Conservation (phyloP, 179 eudicot species). For the Spinacia oleracea region DNA sequence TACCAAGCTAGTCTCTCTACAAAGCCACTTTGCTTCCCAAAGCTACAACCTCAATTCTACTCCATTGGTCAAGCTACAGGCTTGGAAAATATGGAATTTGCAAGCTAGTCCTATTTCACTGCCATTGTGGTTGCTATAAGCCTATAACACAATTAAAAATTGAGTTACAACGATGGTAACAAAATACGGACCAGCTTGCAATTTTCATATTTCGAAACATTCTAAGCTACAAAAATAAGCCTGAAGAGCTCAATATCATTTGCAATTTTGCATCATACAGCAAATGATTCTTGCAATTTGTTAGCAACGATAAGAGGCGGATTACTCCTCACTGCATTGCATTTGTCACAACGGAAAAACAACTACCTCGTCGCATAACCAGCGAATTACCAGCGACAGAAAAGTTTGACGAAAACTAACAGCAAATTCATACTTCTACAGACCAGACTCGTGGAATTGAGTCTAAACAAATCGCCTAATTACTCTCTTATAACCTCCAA, state of each 20-base stretch:
- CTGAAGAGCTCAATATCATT: background rate
- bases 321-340: background rate
- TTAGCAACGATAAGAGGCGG: background rate
- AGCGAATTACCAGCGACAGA: background rate
- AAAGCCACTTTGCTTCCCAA: too few relatives aligned
- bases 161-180: too few relatives aligned
- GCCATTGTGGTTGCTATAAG: too few relatives aligned
- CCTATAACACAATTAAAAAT: too few relatives aligned
- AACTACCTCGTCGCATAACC: background rate
- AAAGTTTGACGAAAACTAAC: background rate
- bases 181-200: too few relatives aligned
- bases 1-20: too few relatives aligned
- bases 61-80: too few relatives aligned
- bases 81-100: too few relatives aligned
- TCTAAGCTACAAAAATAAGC: background rate
- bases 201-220: background rate
- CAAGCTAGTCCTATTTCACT: too few relatives aligned
- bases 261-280: background rate
- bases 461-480: background rate
- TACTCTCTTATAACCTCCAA: background rate
- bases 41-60: too few relatives aligned
- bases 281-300: background rate
- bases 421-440: background rate
- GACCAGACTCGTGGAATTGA: background rate
- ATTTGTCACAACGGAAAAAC: background rate